Conservation (phyloP, 257 asterid genomes). For the Lycium ferocissimum region DNA sequence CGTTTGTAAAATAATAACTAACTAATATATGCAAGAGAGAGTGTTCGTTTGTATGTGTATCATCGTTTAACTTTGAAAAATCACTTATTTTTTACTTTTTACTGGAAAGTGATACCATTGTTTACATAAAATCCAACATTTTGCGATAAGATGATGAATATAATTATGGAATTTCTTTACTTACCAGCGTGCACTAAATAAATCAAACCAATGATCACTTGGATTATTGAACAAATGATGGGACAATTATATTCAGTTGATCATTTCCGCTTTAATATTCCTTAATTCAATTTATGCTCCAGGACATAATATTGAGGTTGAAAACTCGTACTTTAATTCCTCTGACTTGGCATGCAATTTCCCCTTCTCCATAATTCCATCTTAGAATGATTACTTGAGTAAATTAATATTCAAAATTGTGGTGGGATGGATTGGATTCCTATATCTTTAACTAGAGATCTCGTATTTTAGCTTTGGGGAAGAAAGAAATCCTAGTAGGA, state of each 20-base stretch:
- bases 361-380: background rate
- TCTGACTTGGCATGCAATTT: background rate
- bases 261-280: background rate
- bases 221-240: constrained; percentile 10
- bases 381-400: background rate
- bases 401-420: background rate
- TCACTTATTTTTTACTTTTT: too few relatives aligned
- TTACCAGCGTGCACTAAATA: background rate
- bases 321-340: background rate
- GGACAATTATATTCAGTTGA: background rate
- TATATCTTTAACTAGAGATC: accelerated
- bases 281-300: background rate
- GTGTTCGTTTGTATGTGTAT: background rate
- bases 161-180: background rate
- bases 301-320: background rate
- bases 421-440: background rate
- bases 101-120: background rate
- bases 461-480: background rate
- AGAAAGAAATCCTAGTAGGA: background rate
- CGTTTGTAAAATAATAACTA: too few relatives aligned
- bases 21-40: too few relatives aligned
- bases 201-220: background rate
- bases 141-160: background rate
- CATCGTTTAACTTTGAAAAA: background rate
- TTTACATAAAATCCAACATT: background rate